Evolutionary conservation across 805 yeast genomes (phyloP), one percentile per base, ranked within the genome.

Genomic region (Torulaspora delbrueckii): DNA sequence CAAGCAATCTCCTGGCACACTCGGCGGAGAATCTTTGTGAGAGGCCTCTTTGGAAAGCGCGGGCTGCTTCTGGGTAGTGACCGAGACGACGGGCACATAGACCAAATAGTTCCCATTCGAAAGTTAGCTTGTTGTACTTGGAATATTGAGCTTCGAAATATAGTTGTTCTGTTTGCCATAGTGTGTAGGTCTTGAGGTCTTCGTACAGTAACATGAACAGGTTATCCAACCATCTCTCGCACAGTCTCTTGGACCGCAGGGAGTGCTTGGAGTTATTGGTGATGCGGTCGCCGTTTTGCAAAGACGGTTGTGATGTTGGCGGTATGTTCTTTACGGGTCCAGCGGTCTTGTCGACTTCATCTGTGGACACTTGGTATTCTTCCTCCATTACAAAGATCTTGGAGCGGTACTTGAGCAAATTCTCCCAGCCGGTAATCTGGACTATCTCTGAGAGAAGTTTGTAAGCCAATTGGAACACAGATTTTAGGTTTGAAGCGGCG

Each of bases 101-200:
- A 1, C 99, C 99, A 51, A 90, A 73, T 28, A 87, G 72, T 67
- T 95, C 96, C 96, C 97, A 90, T 66, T 90, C 97, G 46, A 84
- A 69, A 0, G 96, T 81, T 24, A 83, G 71, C 60, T 86, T 89
- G 56, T 78, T 79, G 63, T 84, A 85, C 35, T 79, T 81, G 63
- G 87, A 74, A 65, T 87, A 86, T 63, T 88, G 96, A 5, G 95
- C 87, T 64, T 85, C 89, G 68, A 85, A 84, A 66, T 91, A 96
- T 51, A 89, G 78, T 54, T 77, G 76, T 63, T 93, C 96, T 0
- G 96, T 89, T 63, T 89, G 90, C 93, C 96, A 91, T 75, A 87
- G 77, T 1, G 96, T 88, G 63, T 86, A 91, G 1, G 86, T 81
- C 58, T 85, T 74, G 57, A 86, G 73, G 60, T 86, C 95, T 48